A percentile compares a stretch with the other conserved stretches of the same genome.
Evolutionary conservation across 1,139 yeast species (phyloP).

Genomic region (Lodderomyces oxycetoniae): DNA sequence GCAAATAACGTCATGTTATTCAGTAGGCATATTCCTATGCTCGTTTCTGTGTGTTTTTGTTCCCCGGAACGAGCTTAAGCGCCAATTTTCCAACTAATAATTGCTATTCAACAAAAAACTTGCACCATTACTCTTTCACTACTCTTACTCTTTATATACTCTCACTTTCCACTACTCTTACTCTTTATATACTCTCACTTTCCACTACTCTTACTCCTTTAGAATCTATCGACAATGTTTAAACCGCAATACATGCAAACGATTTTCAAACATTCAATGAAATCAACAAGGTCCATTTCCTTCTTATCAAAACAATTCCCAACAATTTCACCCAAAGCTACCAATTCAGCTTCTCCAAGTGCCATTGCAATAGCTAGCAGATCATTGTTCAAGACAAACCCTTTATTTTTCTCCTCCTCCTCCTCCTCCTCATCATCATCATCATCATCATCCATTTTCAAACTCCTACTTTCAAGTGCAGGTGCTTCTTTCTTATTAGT

Average conservation of each 20-base stretch:
- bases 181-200: too few relatives aligned
- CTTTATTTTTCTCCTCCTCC: too few relatives aligned
- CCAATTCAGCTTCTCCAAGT: neutral
- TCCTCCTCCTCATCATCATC: too few relatives aligned
- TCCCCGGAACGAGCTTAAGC: too few relatives aligned
- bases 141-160: too few relatives aligned
- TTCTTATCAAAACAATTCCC: neutral
- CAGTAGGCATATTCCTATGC: too few relatives aligned
- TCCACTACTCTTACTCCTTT: neutral
- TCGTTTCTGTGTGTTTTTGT: too few relatives aligned
- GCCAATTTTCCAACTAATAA: too few relatives aligned
- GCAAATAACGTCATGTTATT: too few relatives aligned
- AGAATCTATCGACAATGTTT: slow-evolving; percentile 1
- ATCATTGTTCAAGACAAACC: neutral
- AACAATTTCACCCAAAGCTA: neutral
- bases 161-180: too few relatives aligned
- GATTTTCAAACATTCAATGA: slow-evolving; percentile 8
- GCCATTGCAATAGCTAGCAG: neutral
- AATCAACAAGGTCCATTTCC: neutral
- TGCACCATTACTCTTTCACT: too few relatives aligned
- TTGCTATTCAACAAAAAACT: too few relatives aligned
- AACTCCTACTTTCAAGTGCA: slow-evolving; percentile 12
- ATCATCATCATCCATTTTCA: slow-evolving; percentile 10
- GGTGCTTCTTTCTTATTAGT: slow-evolving; percentile 11
- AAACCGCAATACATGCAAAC: slow-evolving; percentile 5